These are phyloP conservation scores for Dorcoceras hygrometricum DNA, from an alignment of 257 asterid species.

Conservation along the genomic window DNA sequence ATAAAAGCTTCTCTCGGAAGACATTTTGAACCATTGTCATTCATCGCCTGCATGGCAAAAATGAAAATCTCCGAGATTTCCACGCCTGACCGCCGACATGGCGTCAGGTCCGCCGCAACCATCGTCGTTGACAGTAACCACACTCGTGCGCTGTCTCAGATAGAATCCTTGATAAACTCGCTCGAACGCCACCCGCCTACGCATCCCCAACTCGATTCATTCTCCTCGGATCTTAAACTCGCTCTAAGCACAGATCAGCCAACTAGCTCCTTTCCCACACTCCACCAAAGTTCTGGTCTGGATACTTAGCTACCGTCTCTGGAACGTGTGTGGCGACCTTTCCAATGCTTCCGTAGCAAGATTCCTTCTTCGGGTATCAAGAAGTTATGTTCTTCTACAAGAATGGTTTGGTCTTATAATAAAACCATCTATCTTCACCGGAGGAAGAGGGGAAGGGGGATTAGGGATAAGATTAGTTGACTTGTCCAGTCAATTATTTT, in stretches of 20 bases:
- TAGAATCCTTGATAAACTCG: constrained; percentile 60
- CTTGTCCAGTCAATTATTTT: too few relatives aligned
- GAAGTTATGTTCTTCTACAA: constrained; percentile 75
- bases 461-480: too few relatives aligned
- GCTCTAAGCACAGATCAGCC: constrained; percentile 48
- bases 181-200: constrained; percentile 53
- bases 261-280: constrained; percentile 66
- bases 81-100: constrained; percentile 57
- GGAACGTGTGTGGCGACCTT: constrained; percentile 90
- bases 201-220: constrained; percentile 53
- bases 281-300: constrained; percentile 64
- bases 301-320: constrained; percentile 92
- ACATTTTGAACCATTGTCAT: too few relatives aligned
- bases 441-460: too few relatives aligned
- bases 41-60: too few relatives aligned
- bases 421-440: too few relatives aligned
- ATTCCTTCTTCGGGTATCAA: constrained; percentile 79
- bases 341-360: constrained; percentile 63
- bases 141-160: constrained; percentile 43
- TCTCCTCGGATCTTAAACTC: constrained; percentile 54
- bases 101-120: constrained; percentile 31
- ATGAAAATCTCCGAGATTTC: constrained; percentile 83
- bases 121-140: constrained; percentile 40
- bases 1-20: too few relatives aligned
- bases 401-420: constrained; percentile 73